phyloP scores from a whole-genome alignment of 768 basidiomycete genomes.

The Mycena kentingensis region DNA sequence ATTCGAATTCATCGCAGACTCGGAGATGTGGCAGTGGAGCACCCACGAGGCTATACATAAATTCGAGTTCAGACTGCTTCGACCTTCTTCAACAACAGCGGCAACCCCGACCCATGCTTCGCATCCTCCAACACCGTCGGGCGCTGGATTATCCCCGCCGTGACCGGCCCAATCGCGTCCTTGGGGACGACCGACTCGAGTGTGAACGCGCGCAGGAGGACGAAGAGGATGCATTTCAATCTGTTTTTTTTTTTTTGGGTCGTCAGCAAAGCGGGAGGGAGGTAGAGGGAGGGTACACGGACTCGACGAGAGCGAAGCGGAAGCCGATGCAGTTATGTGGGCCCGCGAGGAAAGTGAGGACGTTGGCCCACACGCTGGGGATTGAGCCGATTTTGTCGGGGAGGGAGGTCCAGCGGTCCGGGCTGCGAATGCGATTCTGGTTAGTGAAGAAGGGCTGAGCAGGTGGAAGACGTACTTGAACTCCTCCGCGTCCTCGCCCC shows the following conservation, averaged over 20 bases:
- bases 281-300: not conserved
- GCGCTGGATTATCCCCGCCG: too few relatives aligned
- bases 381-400: constrained; percentile 32
- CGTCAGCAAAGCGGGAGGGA: not conserved
- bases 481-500: not conserved
- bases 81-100: too few relatives aligned
- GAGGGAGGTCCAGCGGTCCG: constrained; percentile 46
- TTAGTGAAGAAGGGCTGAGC: not conserved
- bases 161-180: too few relatives aligned
- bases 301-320: not conserved
- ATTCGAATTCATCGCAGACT: too few relatives aligned
- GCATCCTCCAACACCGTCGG: too few relatives aligned
- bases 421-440: constrained; percentile 25
- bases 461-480: not conserved
- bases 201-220: not conserved
- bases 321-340: not conserved
- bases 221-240: not conserved
- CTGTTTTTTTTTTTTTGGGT: too few relatives aligned
- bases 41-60: too few relatives aligned
- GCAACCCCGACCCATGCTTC: too few relatives aligned
- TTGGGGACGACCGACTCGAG: not conserved
- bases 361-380: constrained; percentile 42
- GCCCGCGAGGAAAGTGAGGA: constrained; percentile 43
- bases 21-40: too few relatives aligned
- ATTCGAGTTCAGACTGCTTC: too few relatives aligned